Conservation (phyloP, 2,329 filamentous ascomycete genomes). For the Cladophialophora carrionii region DNA sequence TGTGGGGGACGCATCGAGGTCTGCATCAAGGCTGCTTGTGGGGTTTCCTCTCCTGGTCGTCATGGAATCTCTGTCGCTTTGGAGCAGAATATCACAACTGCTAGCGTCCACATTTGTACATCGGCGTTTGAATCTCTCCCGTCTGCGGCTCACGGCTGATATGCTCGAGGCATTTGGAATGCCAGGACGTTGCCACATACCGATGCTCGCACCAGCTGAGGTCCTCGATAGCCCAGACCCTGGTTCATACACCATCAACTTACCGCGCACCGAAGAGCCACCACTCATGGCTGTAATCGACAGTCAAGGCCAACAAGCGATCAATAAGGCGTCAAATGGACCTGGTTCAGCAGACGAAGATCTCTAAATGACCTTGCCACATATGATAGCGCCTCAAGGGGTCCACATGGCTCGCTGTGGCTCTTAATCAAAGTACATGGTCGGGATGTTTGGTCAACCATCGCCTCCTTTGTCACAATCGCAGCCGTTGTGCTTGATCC, state of each 20-base stretch:
- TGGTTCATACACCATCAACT: not conserved
- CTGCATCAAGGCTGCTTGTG: not conserved
- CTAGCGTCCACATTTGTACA: not conserved
- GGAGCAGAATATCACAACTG: not conserved
- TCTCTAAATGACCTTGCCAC: not conserved
- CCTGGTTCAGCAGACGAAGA: not conserved
- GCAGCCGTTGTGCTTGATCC: not conserved
- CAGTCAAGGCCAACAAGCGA: not conserved
- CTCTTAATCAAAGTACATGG: not conserved
- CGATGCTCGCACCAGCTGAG: not conserved
- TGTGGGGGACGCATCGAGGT: not conserved
- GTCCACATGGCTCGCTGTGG: not conserved
- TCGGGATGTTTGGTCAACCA: not conserved
- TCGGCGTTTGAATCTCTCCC: not conserved
- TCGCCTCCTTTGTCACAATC: not conserved
- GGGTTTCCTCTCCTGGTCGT: not conserved
- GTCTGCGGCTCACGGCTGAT: not conserved
- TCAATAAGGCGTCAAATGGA: not conserved
- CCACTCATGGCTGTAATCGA: not conserved
- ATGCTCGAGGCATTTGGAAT: not conserved
- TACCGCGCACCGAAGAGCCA: not conserved
- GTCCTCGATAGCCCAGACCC: not conserved
- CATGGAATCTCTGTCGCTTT: not conserved
- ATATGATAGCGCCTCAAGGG: slow-evolving; percentile 1
- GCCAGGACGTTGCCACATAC: not conserved